Conservation (phyloP, 805 yeast genomes). For the Kregervanrija fluxuum region DNA sequence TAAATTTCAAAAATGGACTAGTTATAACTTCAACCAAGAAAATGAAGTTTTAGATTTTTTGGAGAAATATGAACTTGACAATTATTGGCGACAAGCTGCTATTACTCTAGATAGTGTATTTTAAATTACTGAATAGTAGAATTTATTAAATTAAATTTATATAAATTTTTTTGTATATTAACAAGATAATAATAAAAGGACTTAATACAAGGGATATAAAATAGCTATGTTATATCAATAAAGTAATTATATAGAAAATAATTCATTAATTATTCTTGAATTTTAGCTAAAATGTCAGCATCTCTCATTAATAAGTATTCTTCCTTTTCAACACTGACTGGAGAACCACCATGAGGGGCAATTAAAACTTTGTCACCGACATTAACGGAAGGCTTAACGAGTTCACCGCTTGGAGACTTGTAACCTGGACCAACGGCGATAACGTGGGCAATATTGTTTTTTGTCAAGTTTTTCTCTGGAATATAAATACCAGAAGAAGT, state of each 20-base stretch:
- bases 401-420: constrained; percentile 65
- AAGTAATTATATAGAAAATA: too few species aligned
- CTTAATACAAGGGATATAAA: too few species aligned
- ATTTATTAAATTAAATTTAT: too few species aligned
- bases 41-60: constrained; percentile 45
- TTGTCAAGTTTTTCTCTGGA: constrained; percentile 94
- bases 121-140: too few species aligned
- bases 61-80: constrained; percentile 44
- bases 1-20: constrained; percentile 64
- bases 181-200: too few species aligned
- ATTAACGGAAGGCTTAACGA: constrained; percentile 65
- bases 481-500: constrained; percentile 90
- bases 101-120: neutral
- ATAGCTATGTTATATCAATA: too few species aligned
- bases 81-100: constrained; percentile 47
- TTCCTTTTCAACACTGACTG: constrained; percentile 73
- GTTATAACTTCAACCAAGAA: constrained; percentile 44
- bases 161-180: too few species aligned
- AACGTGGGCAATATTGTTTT: constrained; percentile 86
- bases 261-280: constrained; percentile 43
- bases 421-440: constrained; percentile 94
- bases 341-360: constrained; percentile 90
- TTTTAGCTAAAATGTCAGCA: constrained; percentile 90
- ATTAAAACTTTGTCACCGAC: constrained; percentile 93
- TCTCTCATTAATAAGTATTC: constrained; percentile 66